phyloP scores from a whole-genome alignment of 371 early-diverging fungal genomes.

The Entomophthora muscae region DNA sequence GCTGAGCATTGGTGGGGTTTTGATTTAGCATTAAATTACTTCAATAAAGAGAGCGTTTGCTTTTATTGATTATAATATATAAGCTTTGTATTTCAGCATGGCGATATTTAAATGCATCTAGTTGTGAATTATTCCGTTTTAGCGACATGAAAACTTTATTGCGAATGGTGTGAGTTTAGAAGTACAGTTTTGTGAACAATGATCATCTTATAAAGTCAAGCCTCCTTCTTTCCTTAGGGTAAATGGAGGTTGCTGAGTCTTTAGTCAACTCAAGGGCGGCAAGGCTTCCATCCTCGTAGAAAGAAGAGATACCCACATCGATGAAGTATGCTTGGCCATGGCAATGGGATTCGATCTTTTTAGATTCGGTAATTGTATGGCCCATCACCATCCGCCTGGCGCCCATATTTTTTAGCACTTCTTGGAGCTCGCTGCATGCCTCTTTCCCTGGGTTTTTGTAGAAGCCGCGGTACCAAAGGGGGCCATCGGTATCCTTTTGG shows the following conservation, averaged over 20 bases:
- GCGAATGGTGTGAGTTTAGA: too few relatives aligned
- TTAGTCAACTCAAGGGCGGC: not conserved
- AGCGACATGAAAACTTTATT: too few relatives aligned
- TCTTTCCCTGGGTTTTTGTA: slow-evolving; percentile 26
- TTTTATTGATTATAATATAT: too few relatives aligned
- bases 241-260: not conserved
- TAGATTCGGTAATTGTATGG: slow-evolving; percentile 22
- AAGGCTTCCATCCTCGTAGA: not conserved
- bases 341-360: slow-evolving; percentile 27
- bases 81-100: too few relatives aligned
- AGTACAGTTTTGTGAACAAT: too few relatives aligned
- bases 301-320: slow-evolving; percentile 49
- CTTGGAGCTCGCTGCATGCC: slow-evolving; percentile 24
- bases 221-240: not conserved
- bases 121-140: too few relatives aligned
- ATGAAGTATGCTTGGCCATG: slow-evolving; percentile 34
- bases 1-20: too few relatives aligned
- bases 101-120: too few relatives aligned
- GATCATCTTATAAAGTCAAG: too few relatives aligned
- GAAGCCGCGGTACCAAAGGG: slow-evolving; percentile 42
- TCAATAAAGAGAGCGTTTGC: too few relatives aligned
- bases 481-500: slow-evolving; percentile 21
- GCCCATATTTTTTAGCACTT: slow-evolving; percentile 25
- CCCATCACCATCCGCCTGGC: slow-evolving; percentile 48
- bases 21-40: too few relatives aligned